A percentile compares a stretch with the other conserved stretches of the same genome.
Evolutionary conservation across 1,284 basidiomycete species (phyloP).

Genomic region (Fomitopsis palustris): DNA sequence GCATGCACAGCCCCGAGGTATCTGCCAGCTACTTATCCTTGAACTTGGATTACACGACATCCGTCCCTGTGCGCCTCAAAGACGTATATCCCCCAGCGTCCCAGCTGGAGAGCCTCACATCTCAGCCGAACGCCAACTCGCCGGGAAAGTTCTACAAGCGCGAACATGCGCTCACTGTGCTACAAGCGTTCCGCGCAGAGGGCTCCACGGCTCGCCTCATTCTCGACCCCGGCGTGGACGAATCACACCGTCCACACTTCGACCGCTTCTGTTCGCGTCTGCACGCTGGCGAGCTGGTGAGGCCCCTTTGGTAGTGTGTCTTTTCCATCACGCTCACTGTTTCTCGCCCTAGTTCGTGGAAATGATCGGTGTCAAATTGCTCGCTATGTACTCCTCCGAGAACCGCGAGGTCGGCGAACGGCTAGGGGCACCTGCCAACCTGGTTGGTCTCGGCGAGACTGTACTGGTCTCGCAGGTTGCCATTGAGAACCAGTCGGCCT

Average conservation of each 20-base stretch:
- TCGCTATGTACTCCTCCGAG: conserved; percentile 24
- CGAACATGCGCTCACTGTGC: conserved; percentile 15
- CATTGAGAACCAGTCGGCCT: conserved; percentile 21
- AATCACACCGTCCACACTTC: conserved; percentile 20
- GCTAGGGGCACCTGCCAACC: conserved; percentile 18
- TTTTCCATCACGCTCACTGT: not conserved
- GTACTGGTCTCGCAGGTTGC: conserved; percentile 23
- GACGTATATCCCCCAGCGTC: conserved; percentile 19
- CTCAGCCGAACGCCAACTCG: conserved; percentile 7
- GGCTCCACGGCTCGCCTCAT: conserved; percentile 20
- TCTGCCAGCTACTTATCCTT: conserved; percentile 8
- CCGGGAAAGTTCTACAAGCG: conserved; percentile 30
- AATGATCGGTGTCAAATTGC: conserved; percentile 19
- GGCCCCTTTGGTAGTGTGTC: not conserved
- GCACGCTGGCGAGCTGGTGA: conserved; percentile 20
- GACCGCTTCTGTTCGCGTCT: conserved; percentile 21
- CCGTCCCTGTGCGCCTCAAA: conserved; percentile 18
- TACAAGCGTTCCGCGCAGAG: conserved; percentile 17
- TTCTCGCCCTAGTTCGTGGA: conserved; percentile 21
- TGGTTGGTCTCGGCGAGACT: conserved; percentile 18
- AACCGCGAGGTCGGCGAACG: conserved; percentile 17
- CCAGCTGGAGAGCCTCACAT: conserved; percentile 14
- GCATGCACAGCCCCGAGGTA: not conserved
- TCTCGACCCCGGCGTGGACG: conserved; percentile 10
- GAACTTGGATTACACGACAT: conserved; percentile 19